Conservation (phyloP, 768 basidiomycete species). For the Lentinula lateritia region DNA sequence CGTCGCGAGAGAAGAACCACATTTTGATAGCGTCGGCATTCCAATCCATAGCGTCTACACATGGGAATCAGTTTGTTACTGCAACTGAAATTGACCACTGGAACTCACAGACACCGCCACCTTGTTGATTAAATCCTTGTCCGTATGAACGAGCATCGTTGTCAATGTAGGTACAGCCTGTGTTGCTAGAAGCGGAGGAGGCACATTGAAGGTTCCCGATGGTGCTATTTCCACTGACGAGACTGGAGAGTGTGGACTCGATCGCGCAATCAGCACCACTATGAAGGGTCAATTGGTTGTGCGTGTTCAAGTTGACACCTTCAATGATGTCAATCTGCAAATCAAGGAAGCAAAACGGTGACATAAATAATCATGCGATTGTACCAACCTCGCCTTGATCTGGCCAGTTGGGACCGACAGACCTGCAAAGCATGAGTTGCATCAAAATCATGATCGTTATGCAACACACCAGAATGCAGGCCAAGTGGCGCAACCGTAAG, state of each 20-base stretch:
- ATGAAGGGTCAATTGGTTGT: constrained; percentile 28
- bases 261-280: not conserved
- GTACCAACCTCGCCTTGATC: not conserved
- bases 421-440: not conserved
- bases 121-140: constrained; percentile 35
- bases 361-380: constrained; percentile 22
- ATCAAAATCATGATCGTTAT: not conserved
- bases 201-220: constrained; percentile 4
- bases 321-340: constrained; percentile 31
- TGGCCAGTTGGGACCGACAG: constrained; percentile 10
- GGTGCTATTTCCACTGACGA: not conserved
- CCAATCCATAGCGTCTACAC: constrained; percentile 41
- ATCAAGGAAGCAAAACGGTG: not conserved
- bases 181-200: constrained; percentile 22
- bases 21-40: constrained; percentile 44
- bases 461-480: constrained; percentile 29
- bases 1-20: constrained; percentile 49
- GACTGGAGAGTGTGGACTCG: not conserved
- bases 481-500: constrained; percentile 46
- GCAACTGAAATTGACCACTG: too few species aligned
- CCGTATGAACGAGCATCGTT: constrained; percentile 33
- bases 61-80: not conserved
- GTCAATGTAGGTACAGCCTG: constrained; percentile 48
- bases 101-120: constrained; percentile 42
- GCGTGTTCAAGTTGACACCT: constrained; percentile 38